Evolutionary conservation across 345 rosid genomes (phyloP).

Genomic region (Populus euphratica): DNA sequence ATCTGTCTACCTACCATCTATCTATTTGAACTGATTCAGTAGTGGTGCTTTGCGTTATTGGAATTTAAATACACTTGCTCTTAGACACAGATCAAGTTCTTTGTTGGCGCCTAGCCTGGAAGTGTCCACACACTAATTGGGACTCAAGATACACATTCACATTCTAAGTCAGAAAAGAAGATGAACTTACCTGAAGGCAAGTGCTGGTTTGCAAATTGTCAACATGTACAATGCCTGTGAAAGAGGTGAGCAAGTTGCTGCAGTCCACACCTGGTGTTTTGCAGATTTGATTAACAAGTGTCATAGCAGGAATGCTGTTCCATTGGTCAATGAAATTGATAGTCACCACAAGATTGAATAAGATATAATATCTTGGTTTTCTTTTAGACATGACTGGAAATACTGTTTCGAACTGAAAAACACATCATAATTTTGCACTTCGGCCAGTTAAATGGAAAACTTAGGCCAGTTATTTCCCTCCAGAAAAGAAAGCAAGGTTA

Average conservation of each 20-base stretch:
- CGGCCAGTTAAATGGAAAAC: conserved; percentile 5
- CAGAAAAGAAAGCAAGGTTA: neutral
- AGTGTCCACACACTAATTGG: conserved; percentile 46
- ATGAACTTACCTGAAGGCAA: neutral
- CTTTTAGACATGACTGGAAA: too few relatives aligned
- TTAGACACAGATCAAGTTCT: conserved; percentile 49
- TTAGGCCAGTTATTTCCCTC: neutral
- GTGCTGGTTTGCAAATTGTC: neutral
- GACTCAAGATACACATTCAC: conserved; percentile 28
- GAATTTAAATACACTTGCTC: conserved; percentile 24
- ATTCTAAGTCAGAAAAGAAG: neutral
- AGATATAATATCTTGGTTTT: too few relatives aligned
- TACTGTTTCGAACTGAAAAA: too few relatives aligned
- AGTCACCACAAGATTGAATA: too few relatives aligned
- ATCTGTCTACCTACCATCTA: too few relatives aligned
- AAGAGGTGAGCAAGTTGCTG: conserved; percentile 32
- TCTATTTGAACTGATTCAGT: neutral
- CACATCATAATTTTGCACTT: conserved; percentile 2
- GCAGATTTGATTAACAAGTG: conserved; percentile 34
- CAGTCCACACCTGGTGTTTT: conserved; percentile 39
- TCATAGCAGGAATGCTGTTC: conserved; percentile 24
- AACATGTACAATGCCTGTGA: conserved; percentile 36
- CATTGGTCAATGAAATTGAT: neutral
- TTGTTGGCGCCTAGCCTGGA: conserved; percentile 27
- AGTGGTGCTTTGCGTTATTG: neutral